Conservation (phyloP, 306 rosid species). For the Hippophae gyantsensis region DNA sequence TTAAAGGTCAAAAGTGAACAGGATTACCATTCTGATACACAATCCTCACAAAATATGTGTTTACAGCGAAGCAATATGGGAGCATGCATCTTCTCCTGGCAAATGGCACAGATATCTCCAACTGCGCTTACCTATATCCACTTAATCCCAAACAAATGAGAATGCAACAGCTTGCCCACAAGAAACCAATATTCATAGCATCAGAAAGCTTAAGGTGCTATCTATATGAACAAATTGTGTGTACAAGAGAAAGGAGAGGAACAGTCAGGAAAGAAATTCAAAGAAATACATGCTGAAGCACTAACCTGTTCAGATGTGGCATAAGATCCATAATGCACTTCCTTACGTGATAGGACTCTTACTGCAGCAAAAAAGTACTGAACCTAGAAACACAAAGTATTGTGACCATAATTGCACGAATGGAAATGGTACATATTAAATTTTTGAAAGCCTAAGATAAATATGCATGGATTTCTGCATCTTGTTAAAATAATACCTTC, state of each 20-base stretch:
- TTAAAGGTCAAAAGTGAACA: conserved; percentile 1
- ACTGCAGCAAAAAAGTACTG: conserved; percentile 18
- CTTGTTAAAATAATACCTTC: conserved; percentile 42
- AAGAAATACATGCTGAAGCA: not conserved
- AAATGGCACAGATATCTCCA: conserved; percentile 95
- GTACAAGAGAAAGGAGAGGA: not conserved
- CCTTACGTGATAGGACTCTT: conserved; percentile 21
- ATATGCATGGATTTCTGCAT: not conserved
- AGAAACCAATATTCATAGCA: not conserved
- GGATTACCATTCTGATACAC: conserved; percentile 87
- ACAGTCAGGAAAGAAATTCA: not conserved
- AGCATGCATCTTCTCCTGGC: conserved; percentile 99
- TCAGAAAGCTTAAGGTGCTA: too few relatives aligned
- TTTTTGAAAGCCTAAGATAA: not conserved
- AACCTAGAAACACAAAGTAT: conserved; percentile 19
- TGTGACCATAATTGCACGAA: not conserved
- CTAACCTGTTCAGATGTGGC: conserved; percentile 20
- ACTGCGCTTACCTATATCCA: conserved; percentile 72
- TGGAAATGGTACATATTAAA: not conserved
- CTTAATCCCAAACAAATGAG: conserved; percentile 5
- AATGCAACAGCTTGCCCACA: not conserved
- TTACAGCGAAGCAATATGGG: conserved; percentile 89
- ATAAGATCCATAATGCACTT: conserved; percentile 20
- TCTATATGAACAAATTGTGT: not conserved
- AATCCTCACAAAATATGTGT: conserved; percentile 96